Evolutionary conservation across 495 filamentous ascomycete species (phyloP).

Genomic region (Neurospora tetraspora): DNA sequence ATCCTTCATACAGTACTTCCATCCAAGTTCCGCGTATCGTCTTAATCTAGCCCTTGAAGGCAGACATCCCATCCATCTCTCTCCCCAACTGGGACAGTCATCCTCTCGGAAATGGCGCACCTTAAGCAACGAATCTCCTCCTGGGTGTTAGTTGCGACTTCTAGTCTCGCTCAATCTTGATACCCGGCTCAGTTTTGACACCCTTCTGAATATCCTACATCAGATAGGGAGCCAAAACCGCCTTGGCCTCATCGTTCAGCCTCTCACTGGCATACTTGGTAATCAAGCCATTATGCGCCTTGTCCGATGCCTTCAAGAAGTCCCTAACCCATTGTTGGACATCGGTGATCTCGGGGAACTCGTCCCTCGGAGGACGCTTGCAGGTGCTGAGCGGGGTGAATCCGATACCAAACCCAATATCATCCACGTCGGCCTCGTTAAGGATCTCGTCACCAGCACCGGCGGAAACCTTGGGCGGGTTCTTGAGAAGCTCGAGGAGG

Average conservation of each 20-base stretch:
- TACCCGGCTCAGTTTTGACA: not conserved
- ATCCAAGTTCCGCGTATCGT: not conserved
- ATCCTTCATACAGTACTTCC: not conserved
- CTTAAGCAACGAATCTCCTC: not conserved
- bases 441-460: slow-evolving; percentile 60
- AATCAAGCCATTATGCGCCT: slow-evolving; percentile 30
- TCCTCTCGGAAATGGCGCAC: not conserved
- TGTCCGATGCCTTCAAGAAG: slow-evolving; percentile 50
- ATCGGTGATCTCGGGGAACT: slow-evolving; percentile 73
- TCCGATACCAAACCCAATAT: slow-evolving; percentile 85
- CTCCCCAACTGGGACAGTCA: not conserved
- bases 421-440: slow-evolving; percentile 80
- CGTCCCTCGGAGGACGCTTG: slow-evolving; percentile 54
- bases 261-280: slow-evolving; percentile 27
- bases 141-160: not conserved
- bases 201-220: slow-evolving; percentile 8
- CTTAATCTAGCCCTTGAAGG: not conserved
- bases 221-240: slow-evolving; percentile 33
- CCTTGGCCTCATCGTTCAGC: slow-evolving; percentile 29
- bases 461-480: slow-evolving; percentile 63
- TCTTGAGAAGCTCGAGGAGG: slow-evolving; percentile 77
- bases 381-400: slow-evolving; percentile 90
- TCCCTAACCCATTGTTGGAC: slow-evolving; percentile 69
- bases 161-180: not conserved
- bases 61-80: not conserved